Evolutionary conservation across 495 filamentous ascomycete species (phyloP), one percentile per base, ranked within the genome.

Genomic region (Corynascus novoguineensis): DNA sequence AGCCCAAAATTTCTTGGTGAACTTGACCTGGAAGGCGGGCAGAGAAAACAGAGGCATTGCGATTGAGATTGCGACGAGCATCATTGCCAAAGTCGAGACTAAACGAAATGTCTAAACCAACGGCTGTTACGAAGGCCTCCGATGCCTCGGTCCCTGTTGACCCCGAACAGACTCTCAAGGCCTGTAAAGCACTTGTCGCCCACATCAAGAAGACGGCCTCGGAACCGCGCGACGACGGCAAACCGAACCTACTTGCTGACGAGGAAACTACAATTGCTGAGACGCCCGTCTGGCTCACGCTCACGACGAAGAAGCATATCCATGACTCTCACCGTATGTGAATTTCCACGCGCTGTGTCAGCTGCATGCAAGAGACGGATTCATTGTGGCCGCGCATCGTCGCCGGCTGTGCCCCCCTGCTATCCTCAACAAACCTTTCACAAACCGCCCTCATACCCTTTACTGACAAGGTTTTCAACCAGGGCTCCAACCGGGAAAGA

Each of bases 271-370:
- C 57, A 2, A 29, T 69, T 31, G 67, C 68, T 17, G 75, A 81
- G 57, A 68, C 71, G 1, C 81, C 88, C 3, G 76, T 97, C 53
- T 95, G 88, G 86, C 81, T 98, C 31, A 83, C 85, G 11, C 73
- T 98, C 49, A 88, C 89, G 45, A 96, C 91, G 44, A 97, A 97
- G 74, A 89, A 88, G 71, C 88, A 93, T 42, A 66, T 70, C 28
- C 57, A 68, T 57, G 65, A 68, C 29, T 57, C 65, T 11, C 41
- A 63, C 62, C 56, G 60, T 53, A 60, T 12, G 47, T 52, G 22
- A n/a, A 4, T 6, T n/a, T n/a, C 31, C 37, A 21, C 9, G 15
- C 1, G 24, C n/a, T n/a, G n/a, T n/a, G n/a, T n/a, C n/a, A n/a
- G n/a, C n/a, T n/a, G n/a, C n/a, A n/a, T n/a, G n/a, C n/a, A n/a